A percentile compares a stretch with the other conserved stretches of the same genome.
Evolutionary conservation across 73 alveolate genomes (phyloP).

Genomic region (Loxodes magnus): DNA sequence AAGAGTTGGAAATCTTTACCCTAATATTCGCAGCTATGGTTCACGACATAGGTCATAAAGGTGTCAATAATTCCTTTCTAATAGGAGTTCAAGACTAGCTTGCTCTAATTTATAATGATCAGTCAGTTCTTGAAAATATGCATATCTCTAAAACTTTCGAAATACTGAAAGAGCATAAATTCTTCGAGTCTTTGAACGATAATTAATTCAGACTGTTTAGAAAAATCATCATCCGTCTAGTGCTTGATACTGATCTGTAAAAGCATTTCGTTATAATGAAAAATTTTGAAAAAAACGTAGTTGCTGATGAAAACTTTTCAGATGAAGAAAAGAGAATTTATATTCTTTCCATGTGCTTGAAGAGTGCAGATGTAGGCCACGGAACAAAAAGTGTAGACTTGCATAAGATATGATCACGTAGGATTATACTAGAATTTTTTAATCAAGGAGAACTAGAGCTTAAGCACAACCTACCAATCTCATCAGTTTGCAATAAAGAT

Average conservation of each 20-base stretch:
- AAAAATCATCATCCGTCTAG: conserved; percentile 50
- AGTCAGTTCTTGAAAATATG: conserved; percentile 50
- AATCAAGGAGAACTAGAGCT: conserved; percentile 54
- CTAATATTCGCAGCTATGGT: conserved; percentile 45
- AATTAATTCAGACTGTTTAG: conserved; percentile 45
- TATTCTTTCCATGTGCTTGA: conserved; percentile 23
- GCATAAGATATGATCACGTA: conserved; percentile 43
- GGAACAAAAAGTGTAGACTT: conserved; percentile 47
- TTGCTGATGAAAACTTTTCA: conserved; percentile 7
- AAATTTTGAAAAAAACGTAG: conserved; percentile 21
- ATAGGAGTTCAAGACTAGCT: conserved; percentile 36
- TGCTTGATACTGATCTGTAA: conserved; percentile 75
- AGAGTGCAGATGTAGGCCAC: conserved; percentile 64
- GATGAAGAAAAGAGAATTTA: conserved; percentile 20
- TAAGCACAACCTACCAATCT: conserved; percentile 18
- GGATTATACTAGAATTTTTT: conserved; percentile 52
- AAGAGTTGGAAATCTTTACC: conserved; percentile 51
- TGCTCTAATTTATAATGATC: conserved; percentile 71
- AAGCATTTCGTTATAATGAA: conserved; percentile 45
- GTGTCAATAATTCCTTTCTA: conserved; percentile 56
- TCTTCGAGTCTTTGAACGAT: conserved; percentile 20
- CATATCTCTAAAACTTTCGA: conserved; percentile 37
- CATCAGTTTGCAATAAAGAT: conserved; percentile 28
- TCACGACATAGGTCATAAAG: conserved; percentile 83
- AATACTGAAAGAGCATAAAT: conserved; percentile 18